Percentiles rank a stretch among this genome's conserved stretches.
Evolutionary conservation across 140 eudicot species (phyloP).

Genomic region (Flaveria floridana): DNA sequence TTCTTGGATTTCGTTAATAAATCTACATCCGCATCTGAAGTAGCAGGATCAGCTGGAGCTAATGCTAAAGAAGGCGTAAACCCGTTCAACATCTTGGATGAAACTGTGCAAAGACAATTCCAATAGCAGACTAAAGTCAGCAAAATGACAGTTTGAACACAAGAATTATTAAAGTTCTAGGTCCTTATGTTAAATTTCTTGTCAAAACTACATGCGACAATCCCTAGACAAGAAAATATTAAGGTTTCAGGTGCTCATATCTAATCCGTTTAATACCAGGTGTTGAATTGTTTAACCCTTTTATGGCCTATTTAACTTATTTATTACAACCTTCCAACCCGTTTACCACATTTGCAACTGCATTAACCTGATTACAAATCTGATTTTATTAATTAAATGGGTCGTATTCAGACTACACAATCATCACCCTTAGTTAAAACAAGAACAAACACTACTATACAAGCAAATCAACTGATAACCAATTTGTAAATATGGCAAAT

Average conservation of each 20-base stretch:
- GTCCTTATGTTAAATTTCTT: neutral
- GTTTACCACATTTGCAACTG: neutral
- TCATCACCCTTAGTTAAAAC: neutral
- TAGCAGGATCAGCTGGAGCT: conserved; percentile 47
- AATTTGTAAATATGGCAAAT: no score
- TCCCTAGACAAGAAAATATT: neutral
- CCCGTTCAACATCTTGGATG: conserved; percentile 75
- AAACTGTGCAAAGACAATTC: conserved; percentile 39
- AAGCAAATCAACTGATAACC: neutral
- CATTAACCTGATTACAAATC: no score
- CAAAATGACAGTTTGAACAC: conserved; percentile 16
- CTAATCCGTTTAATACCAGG: neutral
- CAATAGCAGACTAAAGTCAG: conserved; percentile 5
- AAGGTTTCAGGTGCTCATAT: neutral
- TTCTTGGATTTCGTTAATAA: conserved; percentile 49
- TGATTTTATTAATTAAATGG: neutral
- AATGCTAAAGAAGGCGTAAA: conserved; percentile 55
- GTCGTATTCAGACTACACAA: neutral
- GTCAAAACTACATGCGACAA: neutral
- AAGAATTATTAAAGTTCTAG: neutral
- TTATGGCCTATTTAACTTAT: neutral
- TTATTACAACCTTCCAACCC: neutral
- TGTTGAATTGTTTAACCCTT: neutral
- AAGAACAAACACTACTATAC: neutral
- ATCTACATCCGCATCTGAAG: conserved; percentile 39